Evolutionary conservation across 176 grass and related monocot genomes (phyloP).

Genomic region (Pharus latifolius): DNA sequence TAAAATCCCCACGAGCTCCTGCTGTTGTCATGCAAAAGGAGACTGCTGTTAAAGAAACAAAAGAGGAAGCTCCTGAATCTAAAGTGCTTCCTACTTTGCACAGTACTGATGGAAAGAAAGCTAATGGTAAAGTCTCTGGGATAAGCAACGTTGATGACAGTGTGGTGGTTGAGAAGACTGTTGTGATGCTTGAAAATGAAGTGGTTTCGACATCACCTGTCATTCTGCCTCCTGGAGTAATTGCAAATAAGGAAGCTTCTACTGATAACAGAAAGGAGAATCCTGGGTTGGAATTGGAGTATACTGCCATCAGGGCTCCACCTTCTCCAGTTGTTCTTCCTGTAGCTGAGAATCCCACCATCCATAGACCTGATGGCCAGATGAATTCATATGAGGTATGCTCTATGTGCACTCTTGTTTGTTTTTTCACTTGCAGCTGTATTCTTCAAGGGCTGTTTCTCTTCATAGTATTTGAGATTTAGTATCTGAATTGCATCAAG

Average conservation of each 20-base stretch:
- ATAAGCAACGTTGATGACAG: constrained; percentile 30
- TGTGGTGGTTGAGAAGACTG: constrained; percentile 51
- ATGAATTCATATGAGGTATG: constrained; percentile 44
- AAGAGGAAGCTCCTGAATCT: constrained; percentile 13
- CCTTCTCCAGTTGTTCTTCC: constrained; percentile 42
- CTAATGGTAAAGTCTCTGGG: constrained; percentile 11
- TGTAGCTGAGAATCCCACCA: constrained; percentile 11
- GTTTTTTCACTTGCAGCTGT: not conserved
- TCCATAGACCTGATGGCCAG: constrained; percentile 12
- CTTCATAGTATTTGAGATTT: not conserved
- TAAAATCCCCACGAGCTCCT: constrained; percentile 35
- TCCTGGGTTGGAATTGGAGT: constrained; percentile 13
- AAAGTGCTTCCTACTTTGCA: constrained; percentile 18
- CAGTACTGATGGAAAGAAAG: constrained; percentile 18
- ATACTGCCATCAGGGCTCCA: constrained; percentile 43
- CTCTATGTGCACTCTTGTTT: constrained; percentile 8
- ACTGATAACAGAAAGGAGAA: constrained; percentile 21
- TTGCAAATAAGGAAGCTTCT: constrained; percentile 15
- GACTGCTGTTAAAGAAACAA: constrained; percentile 16
- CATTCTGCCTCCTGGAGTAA: constrained; percentile 1
- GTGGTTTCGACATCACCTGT: constrained; percentile 23
- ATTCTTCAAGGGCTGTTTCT: not conserved
- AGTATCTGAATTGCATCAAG: not conserved
- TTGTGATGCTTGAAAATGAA: constrained; percentile 57
- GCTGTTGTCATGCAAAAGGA: constrained; percentile 11